Evolutionary conservation across 345 rosid genomes (phyloP).

Genomic region (Gossypium raimondii): DNA sequence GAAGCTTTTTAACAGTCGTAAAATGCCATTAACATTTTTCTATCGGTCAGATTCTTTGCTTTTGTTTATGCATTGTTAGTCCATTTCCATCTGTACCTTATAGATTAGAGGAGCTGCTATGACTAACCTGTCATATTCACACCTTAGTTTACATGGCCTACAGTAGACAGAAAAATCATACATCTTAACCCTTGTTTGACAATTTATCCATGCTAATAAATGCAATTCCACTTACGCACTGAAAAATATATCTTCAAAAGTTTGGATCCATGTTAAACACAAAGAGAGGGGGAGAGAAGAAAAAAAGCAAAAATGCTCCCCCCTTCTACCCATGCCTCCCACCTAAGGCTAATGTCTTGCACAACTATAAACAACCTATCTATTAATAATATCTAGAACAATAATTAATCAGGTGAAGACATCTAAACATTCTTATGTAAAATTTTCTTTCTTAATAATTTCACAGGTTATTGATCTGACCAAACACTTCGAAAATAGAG

Average conservation of each 20-base stretch:
- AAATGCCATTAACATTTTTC: background rate
- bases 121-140: background rate
- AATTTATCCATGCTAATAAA: background rate
- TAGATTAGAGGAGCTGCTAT: background rate
- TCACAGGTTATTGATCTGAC: background rate
- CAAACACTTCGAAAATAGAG: background rate
- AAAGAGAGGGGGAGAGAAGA: background rate
- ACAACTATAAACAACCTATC: background rate
- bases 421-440: background rate
- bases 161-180: background rate
- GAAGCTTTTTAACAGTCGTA: background rate
- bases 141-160: background rate
- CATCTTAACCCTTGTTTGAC: background rate
- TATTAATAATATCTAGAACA: background rate
- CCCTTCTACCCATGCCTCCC: background rate
- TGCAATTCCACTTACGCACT: background rate
- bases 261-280: background rate
- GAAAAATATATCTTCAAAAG: background rate
- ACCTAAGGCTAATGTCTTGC: background rate
- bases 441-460: background rate
- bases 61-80: background rate
- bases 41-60: background rate
- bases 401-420: background rate
- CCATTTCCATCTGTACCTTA: background rate
- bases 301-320: background rate